Evolutionary conservation across 139 green algal genomes (phyloP).

Genomic region (Trebouxia sp.): DNA sequence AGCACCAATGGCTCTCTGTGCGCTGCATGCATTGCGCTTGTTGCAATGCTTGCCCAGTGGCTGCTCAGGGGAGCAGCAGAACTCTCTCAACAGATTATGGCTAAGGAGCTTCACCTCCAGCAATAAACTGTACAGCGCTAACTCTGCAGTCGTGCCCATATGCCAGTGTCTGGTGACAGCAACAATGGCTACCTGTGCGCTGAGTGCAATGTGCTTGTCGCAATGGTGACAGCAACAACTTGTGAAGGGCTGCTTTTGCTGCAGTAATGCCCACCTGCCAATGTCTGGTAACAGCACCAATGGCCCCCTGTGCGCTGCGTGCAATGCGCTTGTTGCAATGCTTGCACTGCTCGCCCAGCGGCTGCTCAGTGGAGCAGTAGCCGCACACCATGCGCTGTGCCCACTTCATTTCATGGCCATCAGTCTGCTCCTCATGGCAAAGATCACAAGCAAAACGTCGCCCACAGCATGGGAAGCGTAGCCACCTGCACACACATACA

Average conservation of each 20-base stretch:
- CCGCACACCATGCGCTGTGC: slow-evolving; percentile 41
- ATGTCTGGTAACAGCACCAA: slow-evolving; percentile 41
- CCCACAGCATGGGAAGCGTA: slow-evolving; percentile 81
- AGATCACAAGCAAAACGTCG: slow-evolving; percentile 53
- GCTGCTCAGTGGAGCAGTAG: slow-evolving; percentile 41
- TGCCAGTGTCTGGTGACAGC: no score
- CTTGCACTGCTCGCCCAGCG: slow-evolving; percentile 36
- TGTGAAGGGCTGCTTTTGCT: neutral
- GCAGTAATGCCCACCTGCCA: slow-evolving; percentile 55
- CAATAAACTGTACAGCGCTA: no score
- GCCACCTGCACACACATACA: slow-evolving; percentile 67
- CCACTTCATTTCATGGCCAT: slow-evolving; percentile 55
- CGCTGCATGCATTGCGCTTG: slow-evolving; percentile 45
- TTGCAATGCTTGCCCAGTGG: slow-evolving; percentile 33
- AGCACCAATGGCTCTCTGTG: slow-evolving; percentile 27
- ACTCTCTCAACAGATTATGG: no score
- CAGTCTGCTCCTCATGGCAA: slow-evolving; percentile 53
- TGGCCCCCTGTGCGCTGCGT: slow-evolving; percentile 15
- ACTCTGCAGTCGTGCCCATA: no score
- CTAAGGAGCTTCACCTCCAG: no score
- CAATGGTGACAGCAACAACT: no score
- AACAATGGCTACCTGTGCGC: no score
- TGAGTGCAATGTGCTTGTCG: no score
- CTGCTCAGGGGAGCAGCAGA: slow-evolving; percentile 37
- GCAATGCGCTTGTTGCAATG: slow-evolving; percentile 53